Evolutionary conservation across 2,329 filamentous ascomycete species (phyloP), one percentile per base, ranked within the genome.

Genomic region (Fusarium nurragi): DNA sequence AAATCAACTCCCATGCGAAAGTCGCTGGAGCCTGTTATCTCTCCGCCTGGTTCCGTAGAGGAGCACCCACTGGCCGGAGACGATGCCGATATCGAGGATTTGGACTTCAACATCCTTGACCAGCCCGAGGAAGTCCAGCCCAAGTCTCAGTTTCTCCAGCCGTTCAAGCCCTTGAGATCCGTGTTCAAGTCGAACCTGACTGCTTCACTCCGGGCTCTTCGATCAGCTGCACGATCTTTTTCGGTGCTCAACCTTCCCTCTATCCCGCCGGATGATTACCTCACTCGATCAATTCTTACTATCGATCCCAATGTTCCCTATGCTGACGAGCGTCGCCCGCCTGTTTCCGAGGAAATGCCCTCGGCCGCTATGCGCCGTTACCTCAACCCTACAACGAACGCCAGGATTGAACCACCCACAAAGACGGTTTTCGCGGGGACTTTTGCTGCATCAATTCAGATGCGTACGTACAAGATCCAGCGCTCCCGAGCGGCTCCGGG

Each of bases 111-210:
- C n/a, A 81, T 81, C 2, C 80, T 85, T 32, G 76, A 80, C 46
- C 71, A 76, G 12, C 65, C 68, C 7, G 71, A 78, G 47, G 71
- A 78, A 44, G 68, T 74, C n/a, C 52, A 55, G 41, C 73, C 77
- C 60, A 75, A 76, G 44, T 75, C 75, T 9, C 74, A 76, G 22
- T 73, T 77, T 25, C 67, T 74, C 3, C 70, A 77, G 39, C 76
- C 77, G n/a, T 77, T 84, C 59, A 81, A 77, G 46, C 84, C 85
- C 3, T 77, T 87, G 32, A 80, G 80, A 56, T 82, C 82, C 32
- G 87, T 83, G 8, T 90, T 90, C 78, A 90, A 89, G 74, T 90
- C 88, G 5, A 90, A 90, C 70, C 74, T 90, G 34, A 90, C 88
- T 7, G 88, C 88, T 8, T 90, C 88, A 11, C 77, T 90, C 43